These are phyloP conservation scores for Fusarium brevicatenulatum DNA, from an alignment of 2,329 filamentous ascomycete species.

Conservation along the genomic window DNA sequence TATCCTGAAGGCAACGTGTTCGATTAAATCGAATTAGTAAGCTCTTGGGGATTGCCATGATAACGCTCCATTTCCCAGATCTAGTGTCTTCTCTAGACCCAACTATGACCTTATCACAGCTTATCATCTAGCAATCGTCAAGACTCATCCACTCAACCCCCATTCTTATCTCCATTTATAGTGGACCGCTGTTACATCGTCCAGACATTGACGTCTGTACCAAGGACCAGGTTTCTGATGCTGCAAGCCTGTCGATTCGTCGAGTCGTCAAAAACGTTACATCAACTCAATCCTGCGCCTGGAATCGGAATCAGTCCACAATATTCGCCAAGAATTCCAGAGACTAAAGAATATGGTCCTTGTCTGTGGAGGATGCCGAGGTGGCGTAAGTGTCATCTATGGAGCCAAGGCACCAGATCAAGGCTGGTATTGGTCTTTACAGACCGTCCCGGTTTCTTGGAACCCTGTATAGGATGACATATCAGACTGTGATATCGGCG, in stretches of 20 bases:
- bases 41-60: not conserved
- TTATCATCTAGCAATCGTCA: not conserved
- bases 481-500: not conserved
- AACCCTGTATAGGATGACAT: not conserved
- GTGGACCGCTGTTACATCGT: not conserved
- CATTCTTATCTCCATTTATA: not conserved
- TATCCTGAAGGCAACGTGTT: no score
- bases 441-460: not conserved
- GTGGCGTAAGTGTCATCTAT: not conserved
- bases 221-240: not conserved
- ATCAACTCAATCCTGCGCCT: slow-evolving; percentile 17
- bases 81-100: not conserved
- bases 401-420: not conserved
- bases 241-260: not conserved
- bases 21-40: not conserved
- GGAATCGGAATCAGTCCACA: not conserved
- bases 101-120: not conserved
- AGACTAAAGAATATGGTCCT: not conserved
- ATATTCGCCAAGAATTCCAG: not conserved
- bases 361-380: slow-evolving; percentile 1
- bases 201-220: not conserved
- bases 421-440: not conserved
- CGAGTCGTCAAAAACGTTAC: not conserved
- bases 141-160: not conserved
- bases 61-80: not conserved